A percentile compares a stretch with the other conserved stretches of the same genome.
Evolutionary conservation across 805 yeast species (phyloP).

Genomic region (Pichia cabralensis): DNA sequence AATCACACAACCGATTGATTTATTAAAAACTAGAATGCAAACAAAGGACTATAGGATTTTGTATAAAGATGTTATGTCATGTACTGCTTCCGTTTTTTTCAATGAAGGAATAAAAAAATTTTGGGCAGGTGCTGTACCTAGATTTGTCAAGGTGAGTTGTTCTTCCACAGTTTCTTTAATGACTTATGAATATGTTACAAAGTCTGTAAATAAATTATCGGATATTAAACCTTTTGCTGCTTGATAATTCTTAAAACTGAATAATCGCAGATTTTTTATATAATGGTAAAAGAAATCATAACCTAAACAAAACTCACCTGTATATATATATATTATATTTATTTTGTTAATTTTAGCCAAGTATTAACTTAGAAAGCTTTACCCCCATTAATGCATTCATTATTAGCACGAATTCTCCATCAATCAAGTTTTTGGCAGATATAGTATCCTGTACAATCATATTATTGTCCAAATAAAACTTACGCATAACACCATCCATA

Average conservation of each 20-base stretch:
- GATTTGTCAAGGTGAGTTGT: slow-evolving; percentile 59
- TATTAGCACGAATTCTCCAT: slow-evolving; percentile 63
- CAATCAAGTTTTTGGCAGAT: slow-evolving; percentile 32
- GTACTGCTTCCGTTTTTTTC: slow-evolving; percentile 39
- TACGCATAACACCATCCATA: slow-evolving; percentile 74
- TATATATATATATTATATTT: too few relatives aligned
- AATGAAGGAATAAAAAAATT: slow-evolving; percentile 37
- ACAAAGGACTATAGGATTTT: slow-evolving; percentile 51
- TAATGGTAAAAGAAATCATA: too few relatives aligned
- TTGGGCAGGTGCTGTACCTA: slow-evolving; percentile 55
- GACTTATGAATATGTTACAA: slow-evolving; percentile 50
- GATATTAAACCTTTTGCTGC: slow-evolving; percentile 24
- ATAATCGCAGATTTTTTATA: too few relatives aligned
- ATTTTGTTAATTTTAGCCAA: neutral
- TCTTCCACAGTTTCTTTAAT: slow-evolving; percentile 63
- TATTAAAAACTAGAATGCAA: slow-evolving; percentile 79
- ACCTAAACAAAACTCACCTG: too few relatives aligned
- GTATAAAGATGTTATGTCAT: slow-evolving; percentile 53
- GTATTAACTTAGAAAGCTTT: slow-evolving; percentile 43
- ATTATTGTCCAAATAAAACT: slow-evolving; percentile 36
- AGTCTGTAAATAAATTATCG: slow-evolving; percentile 25
- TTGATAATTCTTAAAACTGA: too few relatives aligned
- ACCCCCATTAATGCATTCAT: slow-evolving; percentile 84
- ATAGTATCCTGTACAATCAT: slow-evolving; percentile 23
- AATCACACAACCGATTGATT: slow-evolving; percentile 82